A percentile compares a stretch with the other conserved stretches of the same genome.
phyloP scores from a whole-genome alignment of 345 rosid species.

The Eucalyptus marginata region DNA sequence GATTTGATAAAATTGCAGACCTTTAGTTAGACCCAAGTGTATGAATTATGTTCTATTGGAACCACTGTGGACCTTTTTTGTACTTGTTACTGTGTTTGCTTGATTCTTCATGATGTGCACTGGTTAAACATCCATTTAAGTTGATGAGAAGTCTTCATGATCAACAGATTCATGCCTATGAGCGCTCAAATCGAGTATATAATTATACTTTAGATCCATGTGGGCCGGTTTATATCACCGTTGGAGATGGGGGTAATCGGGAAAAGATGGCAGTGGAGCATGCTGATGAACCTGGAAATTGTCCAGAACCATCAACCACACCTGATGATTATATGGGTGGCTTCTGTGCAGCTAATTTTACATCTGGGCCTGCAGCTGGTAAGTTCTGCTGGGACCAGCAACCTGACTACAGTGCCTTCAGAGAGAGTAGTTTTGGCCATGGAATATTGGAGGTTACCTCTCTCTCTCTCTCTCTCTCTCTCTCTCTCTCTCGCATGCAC shows the following conservation, averaged over 20 bases:
- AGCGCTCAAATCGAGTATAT: slow-evolving; percentile 86
- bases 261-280: slow-evolving; percentile 50
- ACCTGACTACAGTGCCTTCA: slow-evolving; percentile 81
- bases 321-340: slow-evolving; percentile 44
- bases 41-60: not conserved
- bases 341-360: slow-evolving; percentile 70
- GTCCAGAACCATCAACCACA: slow-evolving; percentile 49
- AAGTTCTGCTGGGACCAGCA: slow-evolving; percentile 87
- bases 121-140: not conserved
- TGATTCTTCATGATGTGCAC: not conserved
- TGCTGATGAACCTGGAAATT: slow-evolving; percentile 83
- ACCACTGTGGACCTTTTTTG: not conserved
- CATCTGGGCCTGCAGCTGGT: slow-evolving; percentile 57
- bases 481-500: not conserved
- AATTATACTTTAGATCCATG: slow-evolving; percentile 74
- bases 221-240: slow-evolving; percentile 63
- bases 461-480: not conserved
- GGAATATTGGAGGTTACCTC: slow-evolving; percentile 78
- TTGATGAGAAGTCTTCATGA: not conserved
- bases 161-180: slow-evolving; percentile 78
- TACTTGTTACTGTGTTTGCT: not conserved
- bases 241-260: slow-evolving; percentile 75
- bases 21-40: not conserved
- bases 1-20: not conserved
- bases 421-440: slow-evolving; percentile 95